Evolutionary conservation across 2,329 filamentous ascomycete genomes (phyloP), one percentile per base, ranked within the genome.

Genomic region (Neofusicoccum kwambonambiense): DNA sequence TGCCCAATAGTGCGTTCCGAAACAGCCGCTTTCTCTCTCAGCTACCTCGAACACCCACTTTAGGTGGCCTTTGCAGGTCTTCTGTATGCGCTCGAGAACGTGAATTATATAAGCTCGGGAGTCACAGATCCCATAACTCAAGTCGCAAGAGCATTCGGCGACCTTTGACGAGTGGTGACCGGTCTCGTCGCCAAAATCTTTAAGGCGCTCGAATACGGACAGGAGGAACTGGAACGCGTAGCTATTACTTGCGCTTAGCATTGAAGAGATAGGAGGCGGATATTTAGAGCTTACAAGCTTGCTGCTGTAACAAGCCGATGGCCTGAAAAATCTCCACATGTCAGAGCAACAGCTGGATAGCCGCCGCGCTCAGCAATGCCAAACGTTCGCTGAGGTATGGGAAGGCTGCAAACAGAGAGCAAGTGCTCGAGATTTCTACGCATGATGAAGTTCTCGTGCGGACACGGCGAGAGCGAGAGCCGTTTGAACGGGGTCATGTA

Each of bases 241-340:
- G 3, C 56, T 60, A 19, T n/a, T 9, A 7, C 27, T 12, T 12
- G 4, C 17, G 8, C 8, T 39, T 6, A 7, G 11, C 3, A 3
- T 11, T n/a, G 3, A n/a, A 37, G 3, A 35, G 19, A 11, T 3
- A 6, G 5, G 1, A 7, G 4, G 27, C 1, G 4, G 27, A 2
- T 31, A 31, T 4, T 1, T 27, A 5, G 6, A 35, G 22, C n/a
- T 47, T 39, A 67, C 66, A 68, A 65, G 22, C 62, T 68, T 11
- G 67, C 62, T 13, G 56, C 47, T 4, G 67, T 52, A 4, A 50
- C 35, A 27, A 68, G 37, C 2, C 61, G 64, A 22, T 68, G 67
- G 3, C 66, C 67, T 39, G 67, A 65, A 8, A 67, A 58, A 15
- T 68, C 67, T 35, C 67, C 67, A 42, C 67, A 68, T 1, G 67